Conservation (phyloP, 495 filamentous ascomycete species). For the Penicillium paxilli region DNA sequence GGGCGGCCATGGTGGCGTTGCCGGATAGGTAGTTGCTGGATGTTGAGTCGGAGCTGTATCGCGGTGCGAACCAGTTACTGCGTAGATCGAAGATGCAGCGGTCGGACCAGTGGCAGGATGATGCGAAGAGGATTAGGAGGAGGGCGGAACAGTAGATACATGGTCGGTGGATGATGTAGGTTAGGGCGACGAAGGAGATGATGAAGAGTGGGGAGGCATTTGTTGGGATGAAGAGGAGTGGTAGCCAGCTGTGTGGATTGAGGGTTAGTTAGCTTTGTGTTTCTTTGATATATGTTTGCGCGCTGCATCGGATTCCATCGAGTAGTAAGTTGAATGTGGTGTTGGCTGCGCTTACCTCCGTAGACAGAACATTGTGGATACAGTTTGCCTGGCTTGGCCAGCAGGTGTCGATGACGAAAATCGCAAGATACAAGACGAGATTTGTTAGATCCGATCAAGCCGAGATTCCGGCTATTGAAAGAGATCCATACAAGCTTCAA, state of each 20-base stretch:
- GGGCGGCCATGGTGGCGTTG: slow-evolving; percentile 21
- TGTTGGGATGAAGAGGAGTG: slow-evolving; percentile 54
- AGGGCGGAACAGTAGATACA: slow-evolving; percentile 91
- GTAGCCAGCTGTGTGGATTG: slow-evolving; percentile 31
- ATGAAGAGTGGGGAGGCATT: slow-evolving; percentile 85
- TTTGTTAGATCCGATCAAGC: not conserved
- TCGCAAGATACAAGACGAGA: not conserved
- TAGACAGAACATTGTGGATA: slow-evolving; percentile 73
- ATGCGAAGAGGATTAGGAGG: slow-evolving; percentile 83
- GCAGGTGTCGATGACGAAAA: not conserved
- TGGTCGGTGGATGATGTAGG: slow-evolving; percentile 85
- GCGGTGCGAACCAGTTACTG: slow-evolving; percentile 80
- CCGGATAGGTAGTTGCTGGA: slow-evolving; percentile 12
- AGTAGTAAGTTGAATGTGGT: no score
- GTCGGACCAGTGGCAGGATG: slow-evolving; percentile 89
- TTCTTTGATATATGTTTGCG: not conserved
- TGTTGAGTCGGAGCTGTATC: slow-evolving; percentile 39
- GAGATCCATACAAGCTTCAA: not conserved
- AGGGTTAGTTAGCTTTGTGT: not conserved
- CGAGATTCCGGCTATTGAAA: not conserved
- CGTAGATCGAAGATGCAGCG: slow-evolving; percentile 84
- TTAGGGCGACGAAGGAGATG: slow-evolving; percentile 84
- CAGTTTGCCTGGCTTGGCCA: not conserved
- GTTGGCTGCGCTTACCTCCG: slow-evolving; percentile 61
- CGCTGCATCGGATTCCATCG: no score